These are phyloP conservation scores for Coix lacrymajobi DNA, from an alignment of 176 grass and related monocot species.

Conservation along the genomic window DNA sequence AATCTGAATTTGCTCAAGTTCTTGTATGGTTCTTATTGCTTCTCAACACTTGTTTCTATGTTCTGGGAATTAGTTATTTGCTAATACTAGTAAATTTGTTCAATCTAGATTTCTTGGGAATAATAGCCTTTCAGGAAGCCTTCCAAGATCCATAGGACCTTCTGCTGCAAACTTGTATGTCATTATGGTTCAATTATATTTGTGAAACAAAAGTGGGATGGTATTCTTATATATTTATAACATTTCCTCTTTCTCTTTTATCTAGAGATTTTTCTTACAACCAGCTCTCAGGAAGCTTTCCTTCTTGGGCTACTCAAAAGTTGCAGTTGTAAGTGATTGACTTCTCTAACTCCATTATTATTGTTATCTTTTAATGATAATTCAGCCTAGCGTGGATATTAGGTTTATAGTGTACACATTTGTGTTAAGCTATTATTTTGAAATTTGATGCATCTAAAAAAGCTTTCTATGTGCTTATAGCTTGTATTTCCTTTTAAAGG, in stretches of 20 bases:
- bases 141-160: constrained; percentile 44
- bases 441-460: no score
- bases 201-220: not conserved
- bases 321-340: constrained; percentile 56
- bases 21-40: constrained; percentile 41
- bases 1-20: constrained; percentile 23
- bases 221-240: not conserved
- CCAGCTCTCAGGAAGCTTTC: constrained; percentile 67
- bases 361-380: no score
- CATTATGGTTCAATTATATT: not conserved
- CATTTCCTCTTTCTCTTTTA: not conserved
- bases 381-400: no score
- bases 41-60: not conserved
- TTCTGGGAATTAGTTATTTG: not conserved
- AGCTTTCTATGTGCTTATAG: no score
- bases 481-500: no score
- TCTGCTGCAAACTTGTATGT: constrained; percentile 50
- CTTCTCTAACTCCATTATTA: no score
- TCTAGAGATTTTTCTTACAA: constrained; percentile 90
- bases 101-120: constrained; percentile 77
- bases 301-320: constrained; percentile 52
- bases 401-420: no score
- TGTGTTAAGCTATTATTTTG: no score
- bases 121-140: constrained; percentile 70
- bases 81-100: not conserved